phyloP scores from a whole-genome alignment of 768 basidiomycete genomes.

The Lactifluus hygrophoroides region DNA sequence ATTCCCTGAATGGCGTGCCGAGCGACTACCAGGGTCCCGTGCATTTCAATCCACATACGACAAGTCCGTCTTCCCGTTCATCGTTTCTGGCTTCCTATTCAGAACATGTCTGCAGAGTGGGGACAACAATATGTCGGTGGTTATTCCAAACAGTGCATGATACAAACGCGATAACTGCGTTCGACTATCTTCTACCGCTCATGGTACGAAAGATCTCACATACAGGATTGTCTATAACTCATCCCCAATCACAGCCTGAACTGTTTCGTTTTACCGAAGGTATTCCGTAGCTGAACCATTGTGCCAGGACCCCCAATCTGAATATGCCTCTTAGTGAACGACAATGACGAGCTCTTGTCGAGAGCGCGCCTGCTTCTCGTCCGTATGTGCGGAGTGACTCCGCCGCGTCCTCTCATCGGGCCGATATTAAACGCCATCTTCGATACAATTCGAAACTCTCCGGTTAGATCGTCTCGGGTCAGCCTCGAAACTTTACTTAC shows the following conservation, averaged over 20 bases:
- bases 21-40: slow-evolving; percentile 63
- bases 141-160: slow-evolving; percentile 67
- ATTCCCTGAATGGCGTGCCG: slow-evolving; percentile 62
- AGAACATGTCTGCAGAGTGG: slow-evolving; percentile 37
- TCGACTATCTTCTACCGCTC: slow-evolving; percentile 75
- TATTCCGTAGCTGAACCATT: slow-evolving; percentile 21
- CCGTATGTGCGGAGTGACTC: slow-evolving; percentile 79
- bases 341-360: slow-evolving; percentile 60
- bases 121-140: slow-evolving; percentile 67
- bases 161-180: slow-evolving; percentile 64
- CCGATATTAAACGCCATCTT: slow-evolving; percentile 67
- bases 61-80: slow-evolving; percentile 35
- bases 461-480: slow-evolving; percentile 38
- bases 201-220: slow-evolving; percentile 43
- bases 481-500: slow-evolving; percentile 7
- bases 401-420: slow-evolving; percentile 59
- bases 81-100: background rate
- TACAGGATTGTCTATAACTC: slow-evolving; percentile 2
- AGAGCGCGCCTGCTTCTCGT: slow-evolving; percentile 65
- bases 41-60: slow-evolving; percentile 87
- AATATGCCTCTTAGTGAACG: slow-evolving; percentile 41
- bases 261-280: slow-evolving; percentile 69
- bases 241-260: slow-evolving; percentile 44
- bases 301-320: background rate
- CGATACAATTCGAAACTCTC: slow-evolving; percentile 64